Evolutionary conservation across 768 basidiomycete species (phyloP).

Genomic region (Auricularia auricula-judae): DNA sequence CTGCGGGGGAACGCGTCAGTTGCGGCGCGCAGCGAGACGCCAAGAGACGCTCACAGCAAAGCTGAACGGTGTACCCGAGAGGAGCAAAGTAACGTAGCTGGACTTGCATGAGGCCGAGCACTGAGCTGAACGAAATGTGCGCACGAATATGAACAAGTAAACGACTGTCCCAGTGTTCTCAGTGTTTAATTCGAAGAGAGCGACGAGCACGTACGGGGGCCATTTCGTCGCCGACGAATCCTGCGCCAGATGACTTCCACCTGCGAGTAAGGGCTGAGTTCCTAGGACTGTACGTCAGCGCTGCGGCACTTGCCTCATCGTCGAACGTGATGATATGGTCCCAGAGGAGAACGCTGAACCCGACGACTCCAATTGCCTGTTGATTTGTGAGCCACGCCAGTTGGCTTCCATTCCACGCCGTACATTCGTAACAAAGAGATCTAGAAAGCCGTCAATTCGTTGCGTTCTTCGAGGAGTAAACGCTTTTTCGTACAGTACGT

Average conservation of each 20-base stretch:
- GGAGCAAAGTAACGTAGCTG: not conserved
- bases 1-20: not conserved
- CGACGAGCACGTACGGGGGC: not conserved
- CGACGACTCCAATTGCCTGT: constrained; percentile 41
- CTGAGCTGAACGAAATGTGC: not conserved
- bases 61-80: not conserved
- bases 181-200: not conserved
- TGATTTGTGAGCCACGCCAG: not conserved
- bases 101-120: not conserved
- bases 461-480: too few species aligned
- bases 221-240: not conserved
- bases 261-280: not conserved
- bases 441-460: not conserved
- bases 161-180: not conserved
- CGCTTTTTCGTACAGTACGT: too few species aligned
- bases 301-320: constrained; percentile 26
- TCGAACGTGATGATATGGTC: constrained; percentile 44
- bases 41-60: not conserved
- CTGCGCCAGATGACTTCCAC: not conserved
- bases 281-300: not conserved
- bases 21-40: too few species aligned
- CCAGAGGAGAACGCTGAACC: constrained; percentile 42
- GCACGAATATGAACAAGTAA: not conserved
- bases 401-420: not conserved
- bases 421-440: not conserved